Base-by-base conservation (phyloP, 129 eudicot species). In the Calendula officinalis region DNA sequence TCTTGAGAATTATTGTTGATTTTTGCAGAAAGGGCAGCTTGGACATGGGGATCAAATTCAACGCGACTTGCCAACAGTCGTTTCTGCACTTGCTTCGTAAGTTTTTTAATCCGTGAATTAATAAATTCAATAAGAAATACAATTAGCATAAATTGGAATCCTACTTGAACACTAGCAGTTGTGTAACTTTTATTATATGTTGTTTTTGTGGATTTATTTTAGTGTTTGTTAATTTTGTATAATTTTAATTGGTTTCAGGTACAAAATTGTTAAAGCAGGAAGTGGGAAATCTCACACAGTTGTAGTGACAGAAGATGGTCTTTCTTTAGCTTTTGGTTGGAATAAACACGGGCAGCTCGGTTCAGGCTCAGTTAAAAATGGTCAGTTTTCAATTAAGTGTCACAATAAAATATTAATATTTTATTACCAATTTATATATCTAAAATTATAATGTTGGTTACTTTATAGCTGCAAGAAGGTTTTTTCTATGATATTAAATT, bases 261-360 rank as follows among this genome's bases (percentile, higher is more conserved):
- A 87, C 70, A 92, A 88, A 66, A 72, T 92, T 70, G 81, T 88
- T 64, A 67, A 54, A 40, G 98, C 96, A 6, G 91, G 66, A 12
- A 79, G 89, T 78, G 98, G 96, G 49, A 83, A 69, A 78, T 46
- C 86, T 62, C 98, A 92, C 63, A 80, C 95, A 7, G 95, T 88
- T 50, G 84, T 92, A 38, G 82, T 77, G 38, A 81, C 98, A 3
- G 90, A 85, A 62, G 95, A 92, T 32, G 95, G 89, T 30, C 58
- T 66, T 34, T 83, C 95, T 10, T 58, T 88, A 80, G 65, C 96
- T 22, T 92, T 92, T 70, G 98, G 98, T 33, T 92, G 98, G 98
- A 92, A 92, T 68, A 92, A 92, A 67, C 96, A 88, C 41, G 98
- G 96, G 39, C 98, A 92, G 80, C 86, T 92, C 41, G 98, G 98